Evolutionary conservation across 306 rosid genomes (phyloP), one percentile per base, ranked within the genome.

Genomic region (Alnus glutinosa): DNA sequence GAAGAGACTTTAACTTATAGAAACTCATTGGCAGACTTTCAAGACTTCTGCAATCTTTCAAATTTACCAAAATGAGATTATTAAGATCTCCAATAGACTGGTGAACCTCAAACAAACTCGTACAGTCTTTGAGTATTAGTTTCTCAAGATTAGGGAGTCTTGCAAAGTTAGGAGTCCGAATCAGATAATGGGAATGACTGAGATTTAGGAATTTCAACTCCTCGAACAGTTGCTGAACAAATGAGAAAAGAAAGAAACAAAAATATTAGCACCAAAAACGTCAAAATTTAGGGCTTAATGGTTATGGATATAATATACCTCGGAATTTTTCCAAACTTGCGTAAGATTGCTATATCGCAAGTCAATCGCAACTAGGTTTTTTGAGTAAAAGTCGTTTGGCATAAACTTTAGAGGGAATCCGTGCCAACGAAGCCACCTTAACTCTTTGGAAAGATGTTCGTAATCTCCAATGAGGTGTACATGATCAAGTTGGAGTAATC

Each of bases 111-210:
- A 9, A 0, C 83, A 87, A 75, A 19, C 49, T 61, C 2, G 9
- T 28, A 77, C 89, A 88, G 9, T 51, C 30, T 48, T 47, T 6
- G 19, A 88, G 80, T 0, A 63, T 42, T 36, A 86, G 81, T 1
- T 54, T 61, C 73, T 86, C 85, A 0, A 86, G 87, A 79, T 77
- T 81, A 0, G 90, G 88, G 23, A 80, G 72, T 9, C 44, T 55
- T 19, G 77, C 79, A 32, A 89, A 85, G 36, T 87, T 80, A 0
- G 91, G 91, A n/a, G 86, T 83, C 0, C 2, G 14, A 9, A 5
- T 37, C 51, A 85, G 55, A 74, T 7, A 1, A 7, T 1, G 5
- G 15, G 86, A 89, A 52, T 64, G 59, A 51, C 88, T 48, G 0
- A 89, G 80, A 78, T 80, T 80, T 37, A 87, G 37, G 80, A n/a